These are phyloP conservation scores for Kwoniella sp. DNA, from an alignment of 768 basidiomycete species.

Conservation along the genomic window DNA sequence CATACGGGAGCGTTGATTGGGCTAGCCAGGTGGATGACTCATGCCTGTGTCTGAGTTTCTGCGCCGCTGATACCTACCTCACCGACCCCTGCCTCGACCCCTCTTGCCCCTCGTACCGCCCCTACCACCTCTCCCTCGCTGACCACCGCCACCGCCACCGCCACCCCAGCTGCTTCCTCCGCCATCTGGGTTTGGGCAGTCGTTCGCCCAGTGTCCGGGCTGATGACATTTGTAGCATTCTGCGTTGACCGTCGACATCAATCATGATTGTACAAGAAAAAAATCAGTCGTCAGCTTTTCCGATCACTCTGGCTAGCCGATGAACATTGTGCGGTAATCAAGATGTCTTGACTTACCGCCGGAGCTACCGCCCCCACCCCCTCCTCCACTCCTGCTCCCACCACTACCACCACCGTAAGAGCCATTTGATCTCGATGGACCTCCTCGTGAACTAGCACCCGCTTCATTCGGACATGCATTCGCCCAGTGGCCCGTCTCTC, in stretches of 20 bases:
- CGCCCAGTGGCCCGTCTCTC: constrained; percentile 53
- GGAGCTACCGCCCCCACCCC: constrained; percentile 55
- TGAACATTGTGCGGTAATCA: no score
- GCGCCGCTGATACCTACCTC: neutral
- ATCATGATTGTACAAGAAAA: no score
- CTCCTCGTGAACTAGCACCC: constrained; percentile 17
- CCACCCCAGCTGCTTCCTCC: neutral
- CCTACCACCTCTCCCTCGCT: neutral
- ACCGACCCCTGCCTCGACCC: constrained; percentile 6
- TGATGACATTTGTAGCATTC: constrained; percentile 53
- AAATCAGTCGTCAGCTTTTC: no score
- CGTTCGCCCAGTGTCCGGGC: constrained; percentile 44
- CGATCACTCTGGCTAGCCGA: no score
- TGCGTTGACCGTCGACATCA: constrained; percentile 34
- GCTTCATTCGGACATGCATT: constrained; percentile 40
- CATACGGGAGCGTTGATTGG: no score
- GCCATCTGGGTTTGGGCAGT: constrained; percentile 26
- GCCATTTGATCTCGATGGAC: no score
- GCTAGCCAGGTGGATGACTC: no score
- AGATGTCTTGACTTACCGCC: constrained; percentile 21
- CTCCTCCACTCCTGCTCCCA: constrained; percentile 10
- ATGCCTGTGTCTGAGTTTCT: no score
- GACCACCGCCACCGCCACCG: constrained; percentile 3
- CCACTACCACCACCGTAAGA: constrained; percentile 1
- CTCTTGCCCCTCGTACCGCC: neutral